Conservation (phyloP, 2,329 filamentous ascomycete genomes). For the Epichloe amarillans region DNA sequence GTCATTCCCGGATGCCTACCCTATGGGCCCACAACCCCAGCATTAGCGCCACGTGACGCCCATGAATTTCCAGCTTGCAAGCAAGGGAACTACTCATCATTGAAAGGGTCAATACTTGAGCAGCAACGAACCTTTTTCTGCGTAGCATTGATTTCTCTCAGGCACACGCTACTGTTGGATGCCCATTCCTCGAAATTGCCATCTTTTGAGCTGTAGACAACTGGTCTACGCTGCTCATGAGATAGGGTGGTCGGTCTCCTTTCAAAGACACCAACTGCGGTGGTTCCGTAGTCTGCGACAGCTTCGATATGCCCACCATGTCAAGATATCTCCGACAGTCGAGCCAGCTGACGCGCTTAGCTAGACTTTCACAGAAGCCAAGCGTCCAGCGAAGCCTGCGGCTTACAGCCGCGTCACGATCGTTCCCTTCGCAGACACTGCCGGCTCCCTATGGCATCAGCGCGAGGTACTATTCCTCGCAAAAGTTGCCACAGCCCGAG, state of each 20-base stretch:
- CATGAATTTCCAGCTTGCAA: constrained; percentile 17
- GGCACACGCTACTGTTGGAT: constrained; percentile 12
- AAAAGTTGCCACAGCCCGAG: constrained; percentile 24
- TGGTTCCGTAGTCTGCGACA: constrained; percentile 21
- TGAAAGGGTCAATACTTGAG: constrained; percentile 10
- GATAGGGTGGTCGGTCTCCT: constrained; percentile 16
- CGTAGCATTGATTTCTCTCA: constrained; percentile 5
- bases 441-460: constrained; percentile 22
- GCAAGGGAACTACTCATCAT: constrained; percentile 12
- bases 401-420: constrained; percentile 17
- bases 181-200: not conserved
- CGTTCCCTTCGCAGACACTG: constrained; percentile 21
- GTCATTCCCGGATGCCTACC: not conserved
- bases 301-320: constrained; percentile 32
- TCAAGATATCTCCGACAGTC: constrained; percentile 53
- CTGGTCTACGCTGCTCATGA: constrained; percentile 19
- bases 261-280: constrained; percentile 16
- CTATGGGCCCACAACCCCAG: constrained; percentile 4
- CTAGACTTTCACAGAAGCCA: constrained; percentile 40
- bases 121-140: not conserved
- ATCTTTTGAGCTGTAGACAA: constrained; percentile 6
- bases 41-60: constrained; percentile 17
- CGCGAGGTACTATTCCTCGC: constrained; percentile 24
- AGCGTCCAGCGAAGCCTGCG: constrained; percentile 33
- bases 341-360: constrained; percentile 50